Percentiles rank a stretch among this genome's conserved stretches.
These are phyloP conservation scores for Lasiodiplodia theobromae DNA, from an alignment of 2,329 filamentous ascomycete genomes.

Conservation along the genomic window DNA sequence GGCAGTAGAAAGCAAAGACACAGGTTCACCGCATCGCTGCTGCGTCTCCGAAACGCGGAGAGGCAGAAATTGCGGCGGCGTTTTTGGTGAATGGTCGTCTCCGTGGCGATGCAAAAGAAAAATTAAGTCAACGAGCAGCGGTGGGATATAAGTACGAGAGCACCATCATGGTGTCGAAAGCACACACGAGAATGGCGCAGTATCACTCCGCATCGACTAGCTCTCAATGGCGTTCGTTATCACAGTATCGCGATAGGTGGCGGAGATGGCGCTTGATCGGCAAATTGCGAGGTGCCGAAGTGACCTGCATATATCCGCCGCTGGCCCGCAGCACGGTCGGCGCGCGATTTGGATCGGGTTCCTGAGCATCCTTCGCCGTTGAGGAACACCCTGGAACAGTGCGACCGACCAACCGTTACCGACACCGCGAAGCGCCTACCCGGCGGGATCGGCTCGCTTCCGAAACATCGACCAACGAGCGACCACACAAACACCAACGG, in stretches of 20 bases:
- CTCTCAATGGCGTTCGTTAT: not conserved
- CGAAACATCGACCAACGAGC: not conserved
- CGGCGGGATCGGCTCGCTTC: too few relatives aligned
- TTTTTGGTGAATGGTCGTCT: not conserved
- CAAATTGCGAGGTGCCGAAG: not conserved
- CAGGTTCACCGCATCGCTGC: not conserved
- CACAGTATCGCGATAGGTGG: not conserved
- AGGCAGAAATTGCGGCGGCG: too few relatives aligned
- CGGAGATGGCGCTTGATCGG: not conserved
- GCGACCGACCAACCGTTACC: not conserved
- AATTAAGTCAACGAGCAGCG: too few relatives aligned
- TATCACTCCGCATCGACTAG: not conserved
- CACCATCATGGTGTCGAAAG: constrained; percentile 6
- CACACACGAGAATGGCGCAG: constrained; percentile 1
- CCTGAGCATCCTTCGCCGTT: not conserved
- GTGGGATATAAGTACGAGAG: constrained; percentile 6
- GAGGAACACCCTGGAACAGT: not conserved
- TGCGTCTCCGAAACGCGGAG: not conserved
- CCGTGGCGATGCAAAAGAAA: not conserved
- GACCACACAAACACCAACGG: too few relatives aligned
- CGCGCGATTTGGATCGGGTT: not conserved
- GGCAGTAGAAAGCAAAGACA: not conserved
- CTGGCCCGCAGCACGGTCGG: not conserved
- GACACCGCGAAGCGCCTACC: too few relatives aligned
- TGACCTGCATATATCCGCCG: constrained; percentile 5